Percentiles rank a stretch among this genome's conserved stretches.
These are phyloP conservation scores for Lepidium sativum DNA, from an alignment of 345 rosid genomes.

Conservation along the genomic window DNA sequence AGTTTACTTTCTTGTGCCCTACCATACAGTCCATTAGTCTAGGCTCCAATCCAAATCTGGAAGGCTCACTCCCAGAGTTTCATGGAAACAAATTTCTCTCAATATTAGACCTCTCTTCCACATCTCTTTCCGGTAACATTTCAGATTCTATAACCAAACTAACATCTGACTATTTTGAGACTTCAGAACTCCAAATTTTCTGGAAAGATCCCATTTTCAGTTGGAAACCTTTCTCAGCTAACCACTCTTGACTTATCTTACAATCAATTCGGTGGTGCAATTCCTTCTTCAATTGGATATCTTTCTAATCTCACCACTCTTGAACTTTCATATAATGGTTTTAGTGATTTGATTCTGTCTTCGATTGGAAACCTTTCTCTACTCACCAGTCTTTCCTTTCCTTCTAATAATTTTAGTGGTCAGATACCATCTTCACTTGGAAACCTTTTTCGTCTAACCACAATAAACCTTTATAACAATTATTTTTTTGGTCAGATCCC, in stretches of 20 bases:
- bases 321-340: background rate
- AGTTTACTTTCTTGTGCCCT: background rate
- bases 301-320: background rate
- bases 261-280: background rate
- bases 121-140: background rate
- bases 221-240: background rate
- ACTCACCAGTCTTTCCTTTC: background rate
- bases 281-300: background rate
- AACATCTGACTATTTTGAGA: background rate
- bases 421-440: background rate
- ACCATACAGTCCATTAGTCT: background rate
- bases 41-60: background rate
- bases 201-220: background rate
- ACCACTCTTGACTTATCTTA: background rate
- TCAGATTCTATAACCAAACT: background rate
- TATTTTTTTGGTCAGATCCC: background rate
- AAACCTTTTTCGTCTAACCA: background rate
- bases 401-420: background rate
- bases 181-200: background rate
- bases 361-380: background rate
- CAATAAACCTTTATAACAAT: background rate
- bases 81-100: background rate
- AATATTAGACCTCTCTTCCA: background rate
- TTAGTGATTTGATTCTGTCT: background rate
- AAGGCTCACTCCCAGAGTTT: constrained; percentile 1